Percentiles rank a stretch among this genome's conserved stretches.
Evolutionary conservation across 75 land plant genomes (phyloP).

Genomic region (Picea sitchensis): DNA sequence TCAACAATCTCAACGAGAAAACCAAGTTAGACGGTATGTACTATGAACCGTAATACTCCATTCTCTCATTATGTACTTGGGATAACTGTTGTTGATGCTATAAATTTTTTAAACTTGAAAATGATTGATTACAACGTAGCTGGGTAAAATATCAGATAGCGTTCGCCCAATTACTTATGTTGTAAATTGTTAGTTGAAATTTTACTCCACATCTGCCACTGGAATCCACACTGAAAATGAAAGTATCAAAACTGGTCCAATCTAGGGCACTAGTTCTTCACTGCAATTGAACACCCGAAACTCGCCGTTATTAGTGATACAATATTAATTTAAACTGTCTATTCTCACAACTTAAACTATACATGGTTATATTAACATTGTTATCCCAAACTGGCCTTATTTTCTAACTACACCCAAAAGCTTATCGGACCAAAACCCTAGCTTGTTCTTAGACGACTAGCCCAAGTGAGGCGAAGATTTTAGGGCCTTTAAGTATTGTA

Average conservation of each 20-base stretch:
- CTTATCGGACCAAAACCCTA: neutral
- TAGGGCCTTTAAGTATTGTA: neutral
- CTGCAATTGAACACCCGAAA: neutral
- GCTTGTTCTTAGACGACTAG: neutral
- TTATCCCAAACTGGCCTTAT: neutral
- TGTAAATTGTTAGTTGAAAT: neutral
- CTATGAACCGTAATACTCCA: neutral
- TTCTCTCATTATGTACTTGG: neutral
- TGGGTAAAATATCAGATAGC: no score
- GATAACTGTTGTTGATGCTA: no score
- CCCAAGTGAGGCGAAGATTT: neutral
- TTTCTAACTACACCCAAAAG: neutral
- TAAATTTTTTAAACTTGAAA: no score
- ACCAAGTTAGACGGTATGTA: slow-evolving; percentile 75
- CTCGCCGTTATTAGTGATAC: neutral
- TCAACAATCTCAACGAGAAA: slow-evolving; percentile 98
- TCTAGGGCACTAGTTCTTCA: neutral
- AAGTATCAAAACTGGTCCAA: neutral
- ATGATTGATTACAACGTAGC: no score
- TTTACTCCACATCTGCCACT: no score
- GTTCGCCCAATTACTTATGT: neutral
- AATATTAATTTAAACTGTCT: neutral
- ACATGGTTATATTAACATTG: neutral
- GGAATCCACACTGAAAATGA: no score
- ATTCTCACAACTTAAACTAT: neutral